Percentiles rank a stretch among this genome's conserved stretches.
Evolutionary conservation across 2,329 filamentous ascomycete species (phyloP).

Genomic region (Colletotrichum lentis): DNA sequence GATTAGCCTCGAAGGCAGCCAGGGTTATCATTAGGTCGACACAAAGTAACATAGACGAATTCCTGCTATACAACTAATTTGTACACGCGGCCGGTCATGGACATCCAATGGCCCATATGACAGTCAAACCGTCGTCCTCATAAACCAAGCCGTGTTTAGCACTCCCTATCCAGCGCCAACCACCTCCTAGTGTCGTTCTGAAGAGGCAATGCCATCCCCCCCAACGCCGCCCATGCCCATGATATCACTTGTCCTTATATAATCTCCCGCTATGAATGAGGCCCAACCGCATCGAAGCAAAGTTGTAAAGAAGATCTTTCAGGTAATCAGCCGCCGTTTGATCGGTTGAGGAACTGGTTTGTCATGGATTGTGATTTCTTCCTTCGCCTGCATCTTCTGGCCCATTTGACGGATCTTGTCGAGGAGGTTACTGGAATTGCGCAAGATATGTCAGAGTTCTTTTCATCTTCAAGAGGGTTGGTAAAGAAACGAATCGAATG

Average conservation of each 20-base stretch:
- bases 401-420: slow-evolving; percentile 61
- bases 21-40: background rate
- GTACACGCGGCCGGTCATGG: background rate
- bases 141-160: background rate
- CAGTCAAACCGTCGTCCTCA: background rate
- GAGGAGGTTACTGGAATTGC: slow-evolving; percentile 58
- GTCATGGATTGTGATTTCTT: slow-evolving; percentile 47
- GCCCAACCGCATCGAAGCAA: background rate
- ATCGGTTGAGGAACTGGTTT: slow-evolving; percentile 53
- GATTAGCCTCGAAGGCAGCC: too few species aligned
- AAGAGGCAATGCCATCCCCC: background rate
- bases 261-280: background rate
- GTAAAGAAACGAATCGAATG: background rate
- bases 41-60: background rate
- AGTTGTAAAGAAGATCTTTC: slow-evolving; percentile 29
- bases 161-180: background rate
- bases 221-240: slow-evolving; percentile 26
- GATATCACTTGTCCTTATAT: background rate
- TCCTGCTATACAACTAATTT: background rate
- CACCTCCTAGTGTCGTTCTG: background rate
- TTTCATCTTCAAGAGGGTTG: slow-evolving; percentile 43
- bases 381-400: slow-evolving; percentile 48
- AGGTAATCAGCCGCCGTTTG: slow-evolving; percentile 56
- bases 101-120: background rate
- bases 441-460: slow-evolving; percentile 43